phyloP scores from a whole-genome alignment of 1,284 basidiomycete genomes.

The Sanghuangporus sanghuang region DNA sequence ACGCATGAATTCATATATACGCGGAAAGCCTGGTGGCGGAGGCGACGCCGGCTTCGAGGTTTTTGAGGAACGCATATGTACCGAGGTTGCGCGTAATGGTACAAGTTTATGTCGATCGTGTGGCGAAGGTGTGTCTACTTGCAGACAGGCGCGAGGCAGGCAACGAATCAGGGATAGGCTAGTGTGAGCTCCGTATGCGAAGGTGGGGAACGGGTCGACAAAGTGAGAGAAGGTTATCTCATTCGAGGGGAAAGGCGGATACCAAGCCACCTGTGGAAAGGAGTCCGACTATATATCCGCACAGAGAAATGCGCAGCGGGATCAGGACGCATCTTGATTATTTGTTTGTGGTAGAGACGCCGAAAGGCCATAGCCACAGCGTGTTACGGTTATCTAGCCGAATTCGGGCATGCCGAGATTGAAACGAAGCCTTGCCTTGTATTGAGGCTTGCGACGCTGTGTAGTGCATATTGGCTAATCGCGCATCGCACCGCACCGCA shows the following conservation, averaged over 20 bases:
- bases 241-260: not conserved
- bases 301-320: not conserved
- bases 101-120: not conserved
- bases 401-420: not conserved
- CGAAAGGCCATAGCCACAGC: not conserved
- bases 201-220: not conserved
- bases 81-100: not conserved
- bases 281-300: not conserved
- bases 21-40: slow-evolving; percentile 9
- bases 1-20: slow-evolving; percentile 16
- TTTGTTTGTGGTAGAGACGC: not conserved
- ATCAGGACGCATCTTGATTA: not conserved
- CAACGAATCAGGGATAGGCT: not conserved
- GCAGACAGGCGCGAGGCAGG: not conserved
- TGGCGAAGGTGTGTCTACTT: not conserved
- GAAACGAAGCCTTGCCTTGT: not conserved
- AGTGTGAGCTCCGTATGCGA: not conserved
- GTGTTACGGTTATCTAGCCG: not conserved
- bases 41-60: not conserved
- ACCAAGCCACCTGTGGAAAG: not conserved
- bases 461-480: not conserved
- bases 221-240: not conserved
- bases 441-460: not conserved
- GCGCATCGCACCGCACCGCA: not conserved
- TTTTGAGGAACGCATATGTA: not conserved